A percentile compares a stretch with the other conserved stretches of the same genome.
These are phyloP conservation scores for Protomyces gravidus DNA, from an alignment of 1,139 yeast species.

Conservation along the genomic window DNA sequence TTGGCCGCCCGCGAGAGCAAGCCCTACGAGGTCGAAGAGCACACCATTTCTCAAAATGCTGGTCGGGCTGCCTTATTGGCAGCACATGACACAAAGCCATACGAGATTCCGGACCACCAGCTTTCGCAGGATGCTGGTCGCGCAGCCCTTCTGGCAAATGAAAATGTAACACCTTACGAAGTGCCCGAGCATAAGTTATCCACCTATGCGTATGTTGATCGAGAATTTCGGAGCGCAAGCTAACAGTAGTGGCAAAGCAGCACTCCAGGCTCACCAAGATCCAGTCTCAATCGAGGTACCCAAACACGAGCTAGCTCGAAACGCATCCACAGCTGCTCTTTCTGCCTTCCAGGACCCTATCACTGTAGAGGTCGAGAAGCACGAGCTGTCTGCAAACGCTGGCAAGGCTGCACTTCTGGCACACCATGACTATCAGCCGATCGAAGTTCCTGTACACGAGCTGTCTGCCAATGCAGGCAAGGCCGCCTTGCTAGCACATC, in stretches of 20 bases:
- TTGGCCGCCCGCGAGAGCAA: conserved; percentile 19
- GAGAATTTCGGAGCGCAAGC: background rate
- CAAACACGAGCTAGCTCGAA: conserved; percentile 15
- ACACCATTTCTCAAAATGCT: conserved; percentile 13
- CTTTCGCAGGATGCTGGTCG: conserved; percentile 20
- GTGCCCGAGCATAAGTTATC: conserved; percentile 22
- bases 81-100: conserved; percentile 11
- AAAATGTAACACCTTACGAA: conserved; percentile 14
- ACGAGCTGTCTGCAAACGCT: conserved; percentile 21
- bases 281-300: conserved; percentile 14
- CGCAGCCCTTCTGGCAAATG: conserved; percentile 20
- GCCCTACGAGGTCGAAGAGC: conserved; percentile 15
- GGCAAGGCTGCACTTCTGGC: conserved; percentile 24
- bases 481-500: conserved; percentile 21
- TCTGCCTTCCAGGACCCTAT: conserved; percentile 19
- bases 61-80: conserved; percentile 25
- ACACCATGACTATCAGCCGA: conserved; percentile 17
- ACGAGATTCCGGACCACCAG: conserved; percentile 21
- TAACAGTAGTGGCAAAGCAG: conserved; percentile 20
- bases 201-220: conserved; percentile 17
- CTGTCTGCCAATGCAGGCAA: conserved; percentile 26
- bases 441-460: conserved; percentile 14
- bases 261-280: conserved; percentile 14
- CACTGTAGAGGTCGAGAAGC: conserved; percentile 13
- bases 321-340: conserved; percentile 17